phyloP scores from a whole-genome alignment of 306 rosid species.

The Fragaria ananassa region DNA sequence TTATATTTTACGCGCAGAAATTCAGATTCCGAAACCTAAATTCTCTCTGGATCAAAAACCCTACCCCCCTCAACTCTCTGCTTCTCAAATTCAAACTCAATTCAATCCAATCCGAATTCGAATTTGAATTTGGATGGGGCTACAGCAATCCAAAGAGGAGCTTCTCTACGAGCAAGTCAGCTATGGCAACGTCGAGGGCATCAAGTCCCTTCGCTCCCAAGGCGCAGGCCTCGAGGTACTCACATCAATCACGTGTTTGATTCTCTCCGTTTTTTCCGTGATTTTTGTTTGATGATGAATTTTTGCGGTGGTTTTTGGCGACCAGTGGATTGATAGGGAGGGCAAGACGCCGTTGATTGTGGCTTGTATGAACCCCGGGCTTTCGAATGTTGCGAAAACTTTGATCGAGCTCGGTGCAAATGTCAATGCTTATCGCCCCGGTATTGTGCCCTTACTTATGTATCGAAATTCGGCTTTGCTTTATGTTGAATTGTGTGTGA shows the following conservation, averaged over 20 bases:
- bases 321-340: constrained; percentile 77
- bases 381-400: constrained; percentile 55
- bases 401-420: constrained; percentile 93
- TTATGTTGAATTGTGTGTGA: background rate
- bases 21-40: background rate
- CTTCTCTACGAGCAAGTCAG: constrained; percentile 75
- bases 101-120: background rate
- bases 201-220: constrained; percentile 68
- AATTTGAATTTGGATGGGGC: constrained; percentile 62
- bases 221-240: constrained; percentile 93
- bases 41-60: background rate
- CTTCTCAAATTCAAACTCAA: background rate
- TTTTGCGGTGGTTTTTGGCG: constrained; percentile 19
- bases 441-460: constrained; percentile 27
- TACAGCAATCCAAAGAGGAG: constrained; percentile 73
- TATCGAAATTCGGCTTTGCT: background rate
- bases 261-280: background rate
- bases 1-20: background rate
- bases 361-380: constrained; percentile 80
- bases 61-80: background rate
- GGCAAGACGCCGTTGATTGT: constrained; percentile 80
- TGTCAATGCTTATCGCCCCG: constrained; percentile 83
- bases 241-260: background rate
- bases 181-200: constrained; percentile 69
- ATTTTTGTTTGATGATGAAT: constrained; percentile 16